Base-by-base conservation (phyloP, 306 rosid genomes). In the Acacia confusa region DNA sequence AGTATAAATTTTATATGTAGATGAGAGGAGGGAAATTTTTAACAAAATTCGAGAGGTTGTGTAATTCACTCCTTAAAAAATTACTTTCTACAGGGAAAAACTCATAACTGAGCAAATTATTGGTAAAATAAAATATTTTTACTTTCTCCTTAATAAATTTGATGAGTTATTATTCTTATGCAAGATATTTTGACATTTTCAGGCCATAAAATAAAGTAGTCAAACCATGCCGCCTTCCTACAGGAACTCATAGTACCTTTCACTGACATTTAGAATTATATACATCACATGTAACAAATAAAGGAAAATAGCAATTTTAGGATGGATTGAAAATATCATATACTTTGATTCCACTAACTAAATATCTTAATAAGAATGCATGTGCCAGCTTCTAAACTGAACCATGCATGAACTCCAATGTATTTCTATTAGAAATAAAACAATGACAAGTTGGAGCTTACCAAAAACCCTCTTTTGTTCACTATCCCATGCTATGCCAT, bases 401-500 rank as follows among this genome's bases (percentile, higher is more conserved):
- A 53, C 22, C 15, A 65, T 72, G 36, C 22, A 30, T 24, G 47
- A 57, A 25, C 24, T 30, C 53, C 55, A 74, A 74, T 13, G 19
- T 53, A 28, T 50, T 6, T 50, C 53, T 58, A 69, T 14, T 24
- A 6, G 47, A 47, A 69, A 41, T n/a, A 68, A 69, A 12, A 41
- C 24, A 75, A 61, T 48, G 68, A 43, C 78, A 32, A 34, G 17
- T 20, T 15, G 27, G 76, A 67, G 66, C 95, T 85, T 84, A 95
- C 99, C 97, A 41, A 91, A 92, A 69, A 93, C 76, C 28, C 97
- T 90, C 36, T 89, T 69, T 70, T 74, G 82, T 65, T 72, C 44
- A 20, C 81, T 67, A 78, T 95, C 99, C 97, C 97, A 95, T 64
- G 99, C 99, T 85, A 95, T 95, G 85, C 99, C 99, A 77, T 95